Evolutionary conservation across 1,139 yeast genomes (phyloP).

Genomic region (Martiniozyma asiatica): DNA sequence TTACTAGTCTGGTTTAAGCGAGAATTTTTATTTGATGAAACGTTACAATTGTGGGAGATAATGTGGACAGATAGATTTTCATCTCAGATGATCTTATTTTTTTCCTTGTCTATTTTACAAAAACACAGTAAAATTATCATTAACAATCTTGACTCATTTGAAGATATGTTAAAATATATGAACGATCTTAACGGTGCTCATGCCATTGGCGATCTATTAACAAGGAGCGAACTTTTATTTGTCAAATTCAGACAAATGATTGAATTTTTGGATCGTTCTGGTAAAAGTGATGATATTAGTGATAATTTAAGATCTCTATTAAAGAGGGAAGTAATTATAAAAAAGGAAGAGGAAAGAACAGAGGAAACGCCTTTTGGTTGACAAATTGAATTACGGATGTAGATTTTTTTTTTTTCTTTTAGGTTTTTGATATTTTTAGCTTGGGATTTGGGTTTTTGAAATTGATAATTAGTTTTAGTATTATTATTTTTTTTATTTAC

Average conservation of each 20-base stretch:
- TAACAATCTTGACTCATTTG: slow-evolving; percentile 64
- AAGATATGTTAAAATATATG: slow-evolving; percentile 85
- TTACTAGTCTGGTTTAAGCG: slow-evolving; percentile 90
- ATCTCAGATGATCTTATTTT: slow-evolving; percentile 76
- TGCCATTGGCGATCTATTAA: slow-evolving; percentile 61
- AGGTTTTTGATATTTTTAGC: not conserved
- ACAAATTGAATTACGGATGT: not conserved
- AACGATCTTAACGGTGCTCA: slow-evolving; percentile 70
- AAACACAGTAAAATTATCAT: slow-evolving; percentile 73
- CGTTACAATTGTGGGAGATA: slow-evolving; percentile 77
- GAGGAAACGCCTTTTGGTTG: slow-evolving; percentile 23
- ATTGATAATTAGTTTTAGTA: too few relatives aligned
- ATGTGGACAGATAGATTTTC: slow-evolving; percentile 81
- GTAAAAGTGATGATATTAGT: slow-evolving; percentile 26
- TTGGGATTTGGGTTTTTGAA: not conserved
- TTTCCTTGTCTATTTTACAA: slow-evolving; percentile 79
- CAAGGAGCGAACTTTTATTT: slow-evolving; percentile 73
- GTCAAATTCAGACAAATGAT: slow-evolving; percentile 69
- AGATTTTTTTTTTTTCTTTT: not conserved
- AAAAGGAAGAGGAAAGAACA: slow-evolving; percentile 48
- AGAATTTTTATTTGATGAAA: slow-evolving; percentile 75
- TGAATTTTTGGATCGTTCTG: slow-evolving; percentile 58
- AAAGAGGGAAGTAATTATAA: slow-evolving; percentile 47
- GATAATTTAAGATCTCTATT: slow-evolving; percentile 49
- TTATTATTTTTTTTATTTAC: not conserved